Conservation (phyloP, 495 filamentous ascomycete genomes). For the Neurospora pannonica region DNA sequence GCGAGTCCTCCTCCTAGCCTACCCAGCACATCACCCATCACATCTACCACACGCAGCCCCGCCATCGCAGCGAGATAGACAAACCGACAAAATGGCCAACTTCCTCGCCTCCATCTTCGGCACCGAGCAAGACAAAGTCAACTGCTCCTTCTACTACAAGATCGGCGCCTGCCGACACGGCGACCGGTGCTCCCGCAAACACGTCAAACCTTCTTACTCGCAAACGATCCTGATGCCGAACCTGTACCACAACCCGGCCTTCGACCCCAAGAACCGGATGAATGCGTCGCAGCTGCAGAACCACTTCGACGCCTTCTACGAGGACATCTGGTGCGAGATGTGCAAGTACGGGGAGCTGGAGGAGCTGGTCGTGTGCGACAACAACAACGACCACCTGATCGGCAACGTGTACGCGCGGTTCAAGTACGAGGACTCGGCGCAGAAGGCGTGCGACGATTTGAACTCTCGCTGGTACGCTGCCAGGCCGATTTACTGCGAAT, state of each 20-base stretch:
- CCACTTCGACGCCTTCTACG: constrained; percentile 99
- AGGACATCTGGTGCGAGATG: constrained; percentile 99
- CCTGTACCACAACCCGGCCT: constrained; percentile 97
- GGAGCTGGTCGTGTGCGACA: constrained; percentile 84
- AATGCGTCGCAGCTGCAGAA: constrained; percentile 89
- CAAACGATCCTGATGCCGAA: constrained; percentile 97
- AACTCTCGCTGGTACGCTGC: constrained; percentile 97
- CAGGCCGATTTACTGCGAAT: constrained; percentile 94
- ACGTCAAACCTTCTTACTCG: constrained; percentile 96
- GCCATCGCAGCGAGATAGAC: not conserved
- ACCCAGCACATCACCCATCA: not conserved
- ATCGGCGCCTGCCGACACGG: constrained; percentile 98
- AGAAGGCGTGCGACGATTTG: constrained; percentile 84
- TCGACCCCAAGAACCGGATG: constrained; percentile 95
- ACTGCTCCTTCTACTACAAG: constrained; percentile 40
- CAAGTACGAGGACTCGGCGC: constrained; percentile 98
- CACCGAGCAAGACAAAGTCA: constrained; percentile 92
- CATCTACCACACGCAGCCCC: not conserved
- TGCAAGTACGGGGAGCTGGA: constrained; percentile 87
- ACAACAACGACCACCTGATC: constrained; percentile 97
- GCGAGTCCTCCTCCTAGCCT: not conserved
- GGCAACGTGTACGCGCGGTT: constrained; percentile 99
- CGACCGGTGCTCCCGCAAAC: constrained; percentile 94
- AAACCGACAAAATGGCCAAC: constrained; percentile 56
- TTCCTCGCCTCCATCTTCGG: constrained; percentile 99